These are phyloP conservation scores for Papiliotrema fonsecae DNA, from an alignment of 1,284 basidiomycete genomes.

Conservation along the genomic window DNA sequence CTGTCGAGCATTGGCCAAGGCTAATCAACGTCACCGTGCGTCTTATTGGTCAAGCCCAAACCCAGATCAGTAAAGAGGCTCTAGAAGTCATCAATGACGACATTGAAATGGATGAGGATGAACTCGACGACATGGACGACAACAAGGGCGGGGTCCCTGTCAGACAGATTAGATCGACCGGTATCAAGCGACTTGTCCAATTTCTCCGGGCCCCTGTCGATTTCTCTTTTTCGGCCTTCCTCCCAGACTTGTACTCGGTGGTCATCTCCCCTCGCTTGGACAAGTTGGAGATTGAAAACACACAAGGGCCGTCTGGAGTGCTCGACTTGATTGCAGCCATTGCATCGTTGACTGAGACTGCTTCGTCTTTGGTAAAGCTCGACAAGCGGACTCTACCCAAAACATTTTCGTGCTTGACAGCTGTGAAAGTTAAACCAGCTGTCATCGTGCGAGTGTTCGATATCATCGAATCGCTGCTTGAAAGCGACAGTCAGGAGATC, in stretches of 20 bases:
- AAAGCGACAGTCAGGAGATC: constrained; percentile 50
- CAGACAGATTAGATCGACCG: constrained; percentile 70
- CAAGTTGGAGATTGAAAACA: constrained; percentile 75
- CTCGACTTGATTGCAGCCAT: constrained; percentile 82
- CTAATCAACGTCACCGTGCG: constrained; percentile 65
- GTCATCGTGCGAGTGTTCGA: constrained; percentile 81
- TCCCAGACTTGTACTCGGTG: constrained; percentile 61
- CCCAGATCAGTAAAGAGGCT: constrained; percentile 50
- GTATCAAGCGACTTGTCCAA: constrained; percentile 79
- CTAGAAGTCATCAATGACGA: constrained; percentile 40
- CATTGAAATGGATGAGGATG: constrained; percentile 42
- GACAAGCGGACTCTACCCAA: constrained; percentile 68
- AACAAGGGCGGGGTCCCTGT: constrained; percentile 50
- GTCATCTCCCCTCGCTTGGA: constrained; percentile 80
- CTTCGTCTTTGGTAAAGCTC: constrained; percentile 62
- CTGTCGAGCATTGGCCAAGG: constrained; percentile 65
- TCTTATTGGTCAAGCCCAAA: constrained; percentile 63
- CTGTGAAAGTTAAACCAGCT: constrained; percentile 77
- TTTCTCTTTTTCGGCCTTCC: constrained; percentile 73
- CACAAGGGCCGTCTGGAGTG: constrained; percentile 84
- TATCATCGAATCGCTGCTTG: constrained; percentile 71
- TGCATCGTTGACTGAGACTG: constrained; percentile 60
- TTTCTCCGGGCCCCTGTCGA: constrained; percentile 70
- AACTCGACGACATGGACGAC: constrained; percentile 37
- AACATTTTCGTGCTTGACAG: constrained; percentile 74